Evolutionary conservation across 2,329 filamentous ascomycete species (phyloP), one percentile per base, ranked within the genome.

Genomic region (Xylariaceae sp.): DNA sequence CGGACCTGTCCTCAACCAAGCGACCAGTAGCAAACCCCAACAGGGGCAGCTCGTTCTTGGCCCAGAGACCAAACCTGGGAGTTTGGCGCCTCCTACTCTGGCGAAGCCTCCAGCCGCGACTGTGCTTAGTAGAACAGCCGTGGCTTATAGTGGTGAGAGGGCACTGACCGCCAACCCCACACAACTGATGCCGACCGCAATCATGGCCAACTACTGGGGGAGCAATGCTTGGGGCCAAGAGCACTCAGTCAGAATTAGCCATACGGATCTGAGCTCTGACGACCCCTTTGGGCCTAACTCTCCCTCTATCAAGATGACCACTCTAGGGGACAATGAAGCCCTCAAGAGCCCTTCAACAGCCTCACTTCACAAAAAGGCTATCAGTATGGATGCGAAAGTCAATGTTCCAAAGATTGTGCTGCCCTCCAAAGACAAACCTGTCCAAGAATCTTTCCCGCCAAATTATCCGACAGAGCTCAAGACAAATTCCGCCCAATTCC

Each of bases 191-290:
- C 91, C 93, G 1, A 90, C 90, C 46, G 92, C 91, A 12, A 87
- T 97, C 60, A 85, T 96, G 79, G 93, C 93, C 28, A 98, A 98
- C 71, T 84, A 96, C 53, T 98, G 94, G 94, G 94, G 94, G 46
- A 96, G 88, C 68, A 89, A 87, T 54, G 88, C 92, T 43, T 96
- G 92, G 91, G 69, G 65, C 17, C 66, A 67, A 29, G 69, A 70
- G 12, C 64, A 69, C 40, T 63, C 63, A 2, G 56, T 63, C 9
- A 71, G 63, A 56, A 41, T 53, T 4, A 66, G 28, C 21, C 64
- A 55, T n/a, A 44, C 60, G 14, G 64, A 68, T 24, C 21, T 60
- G n/a, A 59, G 62, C 19, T 47, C 61, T 37, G 73, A 77, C 43
- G 70, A 73, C 47, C 75, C 75, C 0, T 76, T 78, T 51, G 73